A percentile compares a stretch with the other conserved stretches of the same genome.
phyloP scores from a whole-genome alignment of 805 yeast species.

The Hanseniaspora clermontiae region DNA sequence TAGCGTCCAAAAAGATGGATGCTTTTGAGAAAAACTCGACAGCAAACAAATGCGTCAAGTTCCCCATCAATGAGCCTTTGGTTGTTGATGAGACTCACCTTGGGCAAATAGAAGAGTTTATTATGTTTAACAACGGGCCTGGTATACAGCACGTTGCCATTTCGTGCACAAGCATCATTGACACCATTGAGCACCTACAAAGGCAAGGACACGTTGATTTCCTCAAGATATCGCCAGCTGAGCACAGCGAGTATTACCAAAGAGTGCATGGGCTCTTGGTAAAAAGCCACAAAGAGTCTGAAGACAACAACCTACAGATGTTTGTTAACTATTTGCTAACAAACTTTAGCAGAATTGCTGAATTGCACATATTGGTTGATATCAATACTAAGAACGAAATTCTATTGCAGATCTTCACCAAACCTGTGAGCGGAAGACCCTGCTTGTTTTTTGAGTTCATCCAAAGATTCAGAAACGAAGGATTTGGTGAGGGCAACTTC shows the following conservation, averaged over 20 bases:
- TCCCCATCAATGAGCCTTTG: slow-evolving; percentile 73
- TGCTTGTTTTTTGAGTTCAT: slow-evolving; percentile 72
- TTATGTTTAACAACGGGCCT: slow-evolving; percentile 63
- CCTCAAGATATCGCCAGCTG: slow-evolving; percentile 32
- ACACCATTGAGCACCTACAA: slow-evolving; percentile 41
- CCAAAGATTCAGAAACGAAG: slow-evolving; percentile 66
- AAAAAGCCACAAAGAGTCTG: slow-evolving; percentile 37
- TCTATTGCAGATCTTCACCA: slow-evolving; percentile 65
- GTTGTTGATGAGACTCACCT: slow-evolving; percentile 46
- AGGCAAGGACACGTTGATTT: slow-evolving; percentile 54
- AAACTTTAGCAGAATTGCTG: slow-evolving; percentile 33
- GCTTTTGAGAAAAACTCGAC: slow-evolving; percentile 69
- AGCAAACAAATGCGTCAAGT: slow-evolving; percentile 48
- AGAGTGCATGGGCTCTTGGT: slow-evolving; percentile 36
- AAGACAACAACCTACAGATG: slow-evolving; percentile 26
- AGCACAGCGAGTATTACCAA: slow-evolving; percentile 43
- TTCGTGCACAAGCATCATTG: slow-evolving; percentile 46
- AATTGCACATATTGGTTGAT: slow-evolving; percentile 56
- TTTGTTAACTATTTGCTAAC: not conserved
- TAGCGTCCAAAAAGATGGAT: slow-evolving; percentile 56
- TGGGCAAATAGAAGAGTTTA: slow-evolving; percentile 74
- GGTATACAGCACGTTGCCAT: slow-evolving; percentile 80
- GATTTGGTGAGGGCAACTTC: slow-evolving; percentile 84
- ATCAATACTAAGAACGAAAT: slow-evolving; percentile 42
- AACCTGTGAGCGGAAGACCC: slow-evolving; percentile 66